phyloP scores from a whole-genome alignment of 768 basidiomycete genomes.

The Trametes meyenii region DNA sequence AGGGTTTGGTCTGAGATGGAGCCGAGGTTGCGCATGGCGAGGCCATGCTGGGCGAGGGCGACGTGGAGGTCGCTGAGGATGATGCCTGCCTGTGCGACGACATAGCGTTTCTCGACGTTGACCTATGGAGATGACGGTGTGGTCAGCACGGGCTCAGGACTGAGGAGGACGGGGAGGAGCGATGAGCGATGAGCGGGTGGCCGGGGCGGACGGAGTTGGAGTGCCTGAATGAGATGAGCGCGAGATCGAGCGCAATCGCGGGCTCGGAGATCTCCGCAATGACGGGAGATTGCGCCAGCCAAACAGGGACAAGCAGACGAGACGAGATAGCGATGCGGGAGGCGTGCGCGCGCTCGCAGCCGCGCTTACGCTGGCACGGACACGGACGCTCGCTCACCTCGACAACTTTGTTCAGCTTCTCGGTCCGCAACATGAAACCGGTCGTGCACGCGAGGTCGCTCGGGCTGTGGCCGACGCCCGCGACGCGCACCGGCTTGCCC shows the following conservation, averaged over 20 bases:
- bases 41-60: conserved; percentile 60
- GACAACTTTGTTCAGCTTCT: conserved; percentile 68
- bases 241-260: conserved; percentile 16
- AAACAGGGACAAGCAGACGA: conserved; percentile 23
- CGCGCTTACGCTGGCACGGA: neutral
- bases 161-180: neutral
- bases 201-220: neutral
- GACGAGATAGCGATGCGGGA: conserved; percentile 24
- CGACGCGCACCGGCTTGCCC: conserved; percentile 71
- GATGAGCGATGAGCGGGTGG: neutral
- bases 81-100: conserved; percentile 79
- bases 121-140: conserved; percentile 48
- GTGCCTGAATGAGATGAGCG: conserved; percentile 18
- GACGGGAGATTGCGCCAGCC: conserved; percentile 23
- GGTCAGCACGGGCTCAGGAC: conserved; percentile 5
- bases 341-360: conserved; percentile 12
- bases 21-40: conserved; percentile 92
- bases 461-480: conserved; percentile 91
- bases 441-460: conserved; percentile 91
- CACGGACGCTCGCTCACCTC: conserved; percentile 58
- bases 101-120: conserved; percentile 63
- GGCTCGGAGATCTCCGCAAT: conserved; percentile 27
- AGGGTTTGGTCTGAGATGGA: conserved; percentile 97
- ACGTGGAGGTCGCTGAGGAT: conserved; percentile 74
- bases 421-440: conserved; percentile 83